phyloP scores from a whole-genome alignment of 169 alveolate genomes.

The Besnoitia besnoiti region DNA sequence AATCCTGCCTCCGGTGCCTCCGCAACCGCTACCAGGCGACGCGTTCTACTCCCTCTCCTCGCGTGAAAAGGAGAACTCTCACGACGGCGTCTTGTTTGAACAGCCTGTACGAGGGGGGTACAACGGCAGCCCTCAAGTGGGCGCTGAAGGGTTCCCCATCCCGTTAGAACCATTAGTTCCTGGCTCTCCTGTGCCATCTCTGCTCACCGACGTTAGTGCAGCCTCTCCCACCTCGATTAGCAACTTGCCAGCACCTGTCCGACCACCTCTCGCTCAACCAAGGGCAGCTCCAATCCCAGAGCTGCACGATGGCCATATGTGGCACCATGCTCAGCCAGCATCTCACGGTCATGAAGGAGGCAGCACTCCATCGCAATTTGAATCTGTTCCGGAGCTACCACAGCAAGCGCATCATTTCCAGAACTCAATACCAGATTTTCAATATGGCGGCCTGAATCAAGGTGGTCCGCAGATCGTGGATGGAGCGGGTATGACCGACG shows the following conservation, averaged over 20 bases:
- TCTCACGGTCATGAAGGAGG: not conserved
- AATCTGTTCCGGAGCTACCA: no score
- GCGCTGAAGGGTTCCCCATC: not conserved
- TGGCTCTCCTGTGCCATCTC: constrained; percentile 28
- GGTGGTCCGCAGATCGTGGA: not conserved
- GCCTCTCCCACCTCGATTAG: not conserved
- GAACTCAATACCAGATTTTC: not conserved
- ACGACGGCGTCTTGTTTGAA: not conserved
- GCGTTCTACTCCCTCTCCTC: not conserved
- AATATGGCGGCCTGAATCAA: not conserved
- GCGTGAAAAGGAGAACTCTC: not conserved
- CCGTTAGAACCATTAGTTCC: constrained; percentile 9
- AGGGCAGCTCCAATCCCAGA: not conserved
- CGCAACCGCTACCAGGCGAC: not conserved
- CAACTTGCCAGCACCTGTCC: not conserved
- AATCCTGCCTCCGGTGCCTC: constrained; percentile 8
- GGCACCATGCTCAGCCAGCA: not conserved
- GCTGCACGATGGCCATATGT: not conserved
- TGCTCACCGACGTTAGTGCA: not conserved
- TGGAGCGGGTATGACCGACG: not conserved
- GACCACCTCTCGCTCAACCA: not conserved
- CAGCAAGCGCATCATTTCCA: no score
- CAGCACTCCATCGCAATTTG: no score
- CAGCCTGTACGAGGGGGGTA: not conserved
- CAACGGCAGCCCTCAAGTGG: not conserved